Evolutionary conservation across 2,329 filamentous ascomycete genomes (phyloP).

Genomic region (Trichoderma sp.): DNA sequence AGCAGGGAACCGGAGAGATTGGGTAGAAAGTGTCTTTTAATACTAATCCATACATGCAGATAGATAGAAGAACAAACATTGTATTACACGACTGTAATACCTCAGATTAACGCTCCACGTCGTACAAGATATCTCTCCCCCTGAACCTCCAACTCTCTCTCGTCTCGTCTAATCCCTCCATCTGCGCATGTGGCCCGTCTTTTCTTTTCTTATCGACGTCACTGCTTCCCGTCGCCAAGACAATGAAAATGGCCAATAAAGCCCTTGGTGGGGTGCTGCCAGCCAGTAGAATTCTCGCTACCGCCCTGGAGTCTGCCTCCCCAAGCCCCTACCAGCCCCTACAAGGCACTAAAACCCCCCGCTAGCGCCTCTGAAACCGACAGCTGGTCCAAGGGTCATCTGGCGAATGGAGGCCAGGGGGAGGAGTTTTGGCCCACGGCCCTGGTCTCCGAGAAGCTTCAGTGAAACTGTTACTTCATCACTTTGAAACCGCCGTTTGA

Average conservation of each 20-base stretch:
- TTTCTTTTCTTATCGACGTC: conserved; percentile 16
- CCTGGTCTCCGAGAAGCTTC: conserved; percentile 8
- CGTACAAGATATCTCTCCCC: background rate
- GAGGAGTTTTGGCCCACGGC: background rate
- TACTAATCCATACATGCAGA: background rate
- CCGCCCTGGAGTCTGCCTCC: conserved; percentile 4
- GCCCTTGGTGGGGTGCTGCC: conserved; percentile 4
- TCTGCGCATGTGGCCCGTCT: background rate
- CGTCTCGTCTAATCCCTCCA: background rate
- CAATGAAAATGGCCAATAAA: background rate
- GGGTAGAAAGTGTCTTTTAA: background rate
- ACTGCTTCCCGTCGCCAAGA: conserved; percentile 17
- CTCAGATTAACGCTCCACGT: background rate
- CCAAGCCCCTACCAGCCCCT: conserved; percentile 7
- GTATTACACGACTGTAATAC: background rate
- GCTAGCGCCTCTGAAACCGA: conserved; percentile 21
- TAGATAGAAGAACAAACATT: background rate
- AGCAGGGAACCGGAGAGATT: background rate
- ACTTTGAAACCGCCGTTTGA: conserved; percentile 18
- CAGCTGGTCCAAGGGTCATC: conserved; percentile 17
- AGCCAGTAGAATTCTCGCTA: conserved; percentile 4
- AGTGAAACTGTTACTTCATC: conserved; percentile 15
- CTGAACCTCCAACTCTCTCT: background rate
- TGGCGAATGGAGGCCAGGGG: background rate
- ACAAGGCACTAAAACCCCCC: conserved; percentile 12